These are phyloP conservation scores for Scalesia atractyloides DNA, from an alignment of 129 eudicot species.

Conservation along the genomic window DNA sequence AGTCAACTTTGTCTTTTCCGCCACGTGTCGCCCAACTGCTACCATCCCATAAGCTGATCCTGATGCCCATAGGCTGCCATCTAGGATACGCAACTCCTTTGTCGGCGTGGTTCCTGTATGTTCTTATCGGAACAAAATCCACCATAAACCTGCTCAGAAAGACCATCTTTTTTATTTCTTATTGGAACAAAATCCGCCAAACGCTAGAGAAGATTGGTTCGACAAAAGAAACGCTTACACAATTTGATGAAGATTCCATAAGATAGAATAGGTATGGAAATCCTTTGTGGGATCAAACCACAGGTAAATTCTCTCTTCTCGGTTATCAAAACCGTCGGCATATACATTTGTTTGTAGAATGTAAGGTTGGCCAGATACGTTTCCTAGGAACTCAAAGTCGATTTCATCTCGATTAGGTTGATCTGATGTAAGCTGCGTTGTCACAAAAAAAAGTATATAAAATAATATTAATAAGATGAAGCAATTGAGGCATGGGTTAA, in stretches of 20 bases:
- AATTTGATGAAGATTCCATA: slow-evolving; percentile 87
- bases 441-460: neutral
- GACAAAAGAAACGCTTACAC: slow-evolving; percentile 53
- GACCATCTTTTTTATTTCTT: neutral
- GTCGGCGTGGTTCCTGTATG: slow-evolving; percentile 81
- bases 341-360: slow-evolving; percentile 77
- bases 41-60: slow-evolving; percentile 76
- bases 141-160: slow-evolving; percentile 67
- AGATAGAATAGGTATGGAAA: slow-evolving; percentile 77
- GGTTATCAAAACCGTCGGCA: slow-evolving; percentile 65
- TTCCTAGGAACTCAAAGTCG: slow-evolving; percentile 92
- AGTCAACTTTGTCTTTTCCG: slow-evolving; percentile 71
- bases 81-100: slow-evolving; percentile 71
- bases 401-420: slow-evolving; percentile 77
- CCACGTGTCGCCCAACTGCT: slow-evolving; percentile 80
- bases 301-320: slow-evolving; percentile 62
- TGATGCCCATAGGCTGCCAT: slow-evolving; percentile 79
- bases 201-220: neutral
- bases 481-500: neutral
- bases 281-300: slow-evolving; percentile 98
- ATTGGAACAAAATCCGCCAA: neutral
- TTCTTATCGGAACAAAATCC: slow-evolving; percentile 80
- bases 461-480: neutral
- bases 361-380: slow-evolving; percentile 58
- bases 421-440: slow-evolving; percentile 71